These are phyloP conservation scores for Antrodiella citrinella DNA, from an alignment of 768 basidiomycete species.

Conservation along the genomic window DNA sequence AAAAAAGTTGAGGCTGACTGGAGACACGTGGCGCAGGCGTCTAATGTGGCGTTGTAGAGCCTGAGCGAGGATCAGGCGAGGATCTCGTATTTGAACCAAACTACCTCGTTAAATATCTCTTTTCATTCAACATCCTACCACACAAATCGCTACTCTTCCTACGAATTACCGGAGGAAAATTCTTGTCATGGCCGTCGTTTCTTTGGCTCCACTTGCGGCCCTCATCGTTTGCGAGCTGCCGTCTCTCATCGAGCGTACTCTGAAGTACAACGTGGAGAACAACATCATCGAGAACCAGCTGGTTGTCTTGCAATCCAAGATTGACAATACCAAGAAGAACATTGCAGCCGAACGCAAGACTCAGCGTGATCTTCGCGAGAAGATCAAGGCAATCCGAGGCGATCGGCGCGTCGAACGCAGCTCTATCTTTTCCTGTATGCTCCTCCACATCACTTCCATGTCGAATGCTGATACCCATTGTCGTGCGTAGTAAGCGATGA, in stretches of 20 bases:
- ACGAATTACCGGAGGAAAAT: not conserved
- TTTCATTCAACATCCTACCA: not conserved
- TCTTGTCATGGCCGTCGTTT: not conserved
- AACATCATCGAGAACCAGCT: constrained; percentile 11
- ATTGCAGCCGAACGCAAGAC: constrained; percentile 12
- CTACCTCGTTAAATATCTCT: too few relatives aligned
- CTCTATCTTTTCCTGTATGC: not conserved
- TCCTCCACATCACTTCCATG: not conserved
- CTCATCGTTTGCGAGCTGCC: constrained; percentile 8
- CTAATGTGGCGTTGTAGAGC: too few relatives aligned
- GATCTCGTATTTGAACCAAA: too few relatives aligned
- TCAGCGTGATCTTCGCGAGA: constrained; percentile 6
- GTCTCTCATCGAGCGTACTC: constrained; percentile 8
- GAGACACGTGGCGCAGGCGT: too few relatives aligned
- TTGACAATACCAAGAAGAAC: constrained; percentile 8
- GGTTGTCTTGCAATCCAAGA: constrained; percentile 3
- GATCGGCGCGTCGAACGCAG: not conserved
- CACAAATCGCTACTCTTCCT: not conserved
- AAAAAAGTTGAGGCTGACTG: too few relatives aligned
- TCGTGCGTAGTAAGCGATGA: not conserved
- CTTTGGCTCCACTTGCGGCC: not conserved
- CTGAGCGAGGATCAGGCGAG: too few relatives aligned
- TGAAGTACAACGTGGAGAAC: constrained; percentile 9
- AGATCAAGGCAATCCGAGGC: constrained; percentile 5
- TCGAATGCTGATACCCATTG: not conserved